phyloP scores from a whole-genome alignment of 2,329 filamentous ascomycete species.

The Sclerotinia borealis region DNA sequence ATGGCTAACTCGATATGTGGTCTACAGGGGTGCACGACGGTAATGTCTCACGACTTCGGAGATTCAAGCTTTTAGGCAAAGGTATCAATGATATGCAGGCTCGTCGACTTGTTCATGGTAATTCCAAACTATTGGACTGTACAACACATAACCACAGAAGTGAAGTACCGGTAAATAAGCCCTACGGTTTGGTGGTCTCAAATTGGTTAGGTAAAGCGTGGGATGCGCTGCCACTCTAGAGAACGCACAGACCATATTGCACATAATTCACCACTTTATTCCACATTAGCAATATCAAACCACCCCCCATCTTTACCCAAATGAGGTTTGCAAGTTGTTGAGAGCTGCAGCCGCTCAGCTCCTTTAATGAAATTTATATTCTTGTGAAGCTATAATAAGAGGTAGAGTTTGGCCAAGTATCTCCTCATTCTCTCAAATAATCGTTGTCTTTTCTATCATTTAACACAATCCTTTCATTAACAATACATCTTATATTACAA shows the following conservation, averaged over 20 bases:
- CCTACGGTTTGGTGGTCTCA: not conserved
- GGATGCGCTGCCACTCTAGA: not conserved
- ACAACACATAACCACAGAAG: not conserved
- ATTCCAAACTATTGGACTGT: not conserved
- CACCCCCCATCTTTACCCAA: not conserved
- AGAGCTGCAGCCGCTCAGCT: not conserved
- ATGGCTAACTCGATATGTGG: not conserved
- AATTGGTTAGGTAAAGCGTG: not conserved
- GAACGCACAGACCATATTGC: not conserved
- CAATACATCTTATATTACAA: not conserved
- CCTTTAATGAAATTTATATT: too few species aligned
- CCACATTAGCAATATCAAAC: not conserved
- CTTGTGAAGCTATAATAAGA: not conserved
- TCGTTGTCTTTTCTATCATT: not conserved
- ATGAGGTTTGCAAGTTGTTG: constrained; percentile 3
- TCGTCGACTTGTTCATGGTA: not conserved
- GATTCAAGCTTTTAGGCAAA: not conserved
- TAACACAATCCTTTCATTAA: not conserved
- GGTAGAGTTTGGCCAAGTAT: not conserved
- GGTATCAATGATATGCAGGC: too few species aligned
- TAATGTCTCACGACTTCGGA: not conserved
- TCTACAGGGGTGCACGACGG: not conserved
- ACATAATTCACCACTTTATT: not conserved
- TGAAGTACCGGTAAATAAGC: too few species aligned
- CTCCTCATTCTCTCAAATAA: not conserved